Percentiles rank a stretch among this genome's conserved stretches.
Conservation (phyloP, 139 green algal genomes). For the Closterium sp. region DNA sequence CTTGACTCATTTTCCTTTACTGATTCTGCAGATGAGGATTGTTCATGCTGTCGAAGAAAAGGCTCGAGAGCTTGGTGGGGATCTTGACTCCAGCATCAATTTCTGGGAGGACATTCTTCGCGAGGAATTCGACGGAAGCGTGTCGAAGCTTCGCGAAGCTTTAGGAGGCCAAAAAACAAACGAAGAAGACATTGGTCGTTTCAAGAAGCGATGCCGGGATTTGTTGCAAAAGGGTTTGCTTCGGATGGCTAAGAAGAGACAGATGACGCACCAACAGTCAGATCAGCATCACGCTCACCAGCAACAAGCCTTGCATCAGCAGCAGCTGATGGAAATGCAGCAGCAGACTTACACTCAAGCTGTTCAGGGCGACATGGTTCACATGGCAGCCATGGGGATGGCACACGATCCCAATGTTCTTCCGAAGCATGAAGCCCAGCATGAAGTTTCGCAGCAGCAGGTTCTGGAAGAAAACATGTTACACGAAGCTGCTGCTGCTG, state of each 20-base stretch:
- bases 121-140: conserved; percentile 5
- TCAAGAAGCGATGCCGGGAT: conserved; percentile 1
- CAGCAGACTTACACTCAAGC: neutral
- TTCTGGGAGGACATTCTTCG: conserved; percentile 18
- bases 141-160: conserved; percentile 21
- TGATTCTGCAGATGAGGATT: conserved; percentile 9
- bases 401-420: neutral
- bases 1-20: neutral
- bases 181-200: neutral
- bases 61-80: conserved; percentile 4
- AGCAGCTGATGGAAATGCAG: neutral
- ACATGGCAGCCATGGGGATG: neutral
- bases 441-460: neutral
- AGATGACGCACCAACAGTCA: neutral
- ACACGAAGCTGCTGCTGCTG: neutral
- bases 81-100: conserved; percentile 1
- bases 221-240: conserved; percentile 8
- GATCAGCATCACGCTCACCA: neutral
- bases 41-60: conserved; percentile 17
- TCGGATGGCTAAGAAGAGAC: neutral
- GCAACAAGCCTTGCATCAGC: neutral
- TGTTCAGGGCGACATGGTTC: neutral
- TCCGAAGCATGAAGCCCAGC: neutral
- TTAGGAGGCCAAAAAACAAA: neutral
- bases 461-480: neutral